phyloP scores from a whole-genome alignment of 2,329 filamentous ascomycete species.

The Colletotrichum agaves region DNA sequence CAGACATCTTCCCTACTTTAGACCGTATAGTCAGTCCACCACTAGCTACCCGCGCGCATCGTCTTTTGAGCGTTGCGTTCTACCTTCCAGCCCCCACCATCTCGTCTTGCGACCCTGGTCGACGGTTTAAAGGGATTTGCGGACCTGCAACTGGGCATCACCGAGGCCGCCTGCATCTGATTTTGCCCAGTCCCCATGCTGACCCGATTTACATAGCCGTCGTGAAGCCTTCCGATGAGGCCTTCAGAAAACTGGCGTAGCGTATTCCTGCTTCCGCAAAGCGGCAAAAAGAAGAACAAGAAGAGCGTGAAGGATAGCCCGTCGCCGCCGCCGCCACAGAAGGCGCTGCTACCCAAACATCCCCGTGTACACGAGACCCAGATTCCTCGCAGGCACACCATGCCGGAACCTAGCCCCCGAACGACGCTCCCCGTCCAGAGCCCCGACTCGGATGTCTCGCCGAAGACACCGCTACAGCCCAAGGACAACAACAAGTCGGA shows the following conservation, averaged over 20 bases:
- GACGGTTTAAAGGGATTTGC: background rate
- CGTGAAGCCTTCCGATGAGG: constrained; percentile 23
- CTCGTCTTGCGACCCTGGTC: constrained; percentile 5
- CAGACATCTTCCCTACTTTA: constrained; percentile 16
- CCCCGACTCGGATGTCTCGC: constrained; percentile 57
- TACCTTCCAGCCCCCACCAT: background rate
- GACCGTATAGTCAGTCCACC: constrained; percentile 30
- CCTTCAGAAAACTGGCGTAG: constrained; percentile 34
- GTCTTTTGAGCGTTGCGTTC: constrained; percentile 1
- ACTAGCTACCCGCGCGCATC: constrained; percentile 6
- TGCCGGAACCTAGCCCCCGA: constrained; percentile 35
- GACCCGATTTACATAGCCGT: constrained; percentile 14
- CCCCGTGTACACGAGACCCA: background rate
- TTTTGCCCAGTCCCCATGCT: constrained; percentile 25
- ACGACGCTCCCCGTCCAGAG: constrained; percentile 45
- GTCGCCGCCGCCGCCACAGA: constrained; percentile 16
- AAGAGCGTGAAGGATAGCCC: constrained; percentile 20
- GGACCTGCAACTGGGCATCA: background rate
- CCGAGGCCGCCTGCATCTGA: background rate
- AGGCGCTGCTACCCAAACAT: constrained; percentile 3
- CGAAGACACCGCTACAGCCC: constrained; percentile 46
- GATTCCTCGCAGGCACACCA: constrained; percentile 25
- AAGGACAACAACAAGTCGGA: constrained; percentile 40
- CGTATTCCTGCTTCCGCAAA: constrained; percentile 33
- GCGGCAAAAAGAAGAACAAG: constrained; percentile 34